Base-by-base conservation (phyloP, 495 filamentous ascomycete species). In the Penicillium robsamsonii region DNA sequence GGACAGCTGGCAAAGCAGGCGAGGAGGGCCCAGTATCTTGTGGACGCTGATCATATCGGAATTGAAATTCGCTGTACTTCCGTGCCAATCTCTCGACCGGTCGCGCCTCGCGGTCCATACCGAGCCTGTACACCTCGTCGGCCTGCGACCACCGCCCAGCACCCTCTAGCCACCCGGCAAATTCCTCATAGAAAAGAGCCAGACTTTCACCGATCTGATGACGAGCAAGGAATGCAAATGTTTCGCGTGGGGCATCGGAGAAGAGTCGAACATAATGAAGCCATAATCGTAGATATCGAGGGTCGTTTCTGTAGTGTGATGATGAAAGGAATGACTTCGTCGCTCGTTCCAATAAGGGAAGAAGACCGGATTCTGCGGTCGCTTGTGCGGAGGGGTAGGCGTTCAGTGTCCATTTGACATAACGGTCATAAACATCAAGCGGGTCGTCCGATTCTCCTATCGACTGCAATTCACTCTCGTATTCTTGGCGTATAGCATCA, bases 131-230 rank as follows among this genome's bases (percentile, higher is more conserved):
- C 2, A 98, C 87, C 69, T 98, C 95, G 53, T 95, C 90, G 8
- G 95, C 94, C 68, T 97, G 94, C 8, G 79, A 81, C 90, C 93
- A 96, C 47, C 92, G 80, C 17, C 87, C 91, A 11, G 85, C 87
- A 47, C 84, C 79, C 74, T 98, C 94, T 18, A 98, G 72, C 89
- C 92, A 96, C 0, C 83, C 87, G 0, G 94, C 92, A 73, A 95
- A 97, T 62, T 97, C 95, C 65, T 98, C 94, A 70, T 98, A 97
- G 65, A 92, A 98, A n/a, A 97, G 73, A 0, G 94, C 94, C 10
- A 98, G 77, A 1, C 83, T 78, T 62, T 96, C 92, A 45, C 92
- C 94, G 56, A 97, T 88, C 54, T 81, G 80, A 57, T 97, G 91
- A 22, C 93, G 89, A 2, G 92, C 85, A 35, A 98, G 78, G 64